Conservation (phyloP, 345 rosid genomes). For the Leavenworthia alabamica region DNA sequence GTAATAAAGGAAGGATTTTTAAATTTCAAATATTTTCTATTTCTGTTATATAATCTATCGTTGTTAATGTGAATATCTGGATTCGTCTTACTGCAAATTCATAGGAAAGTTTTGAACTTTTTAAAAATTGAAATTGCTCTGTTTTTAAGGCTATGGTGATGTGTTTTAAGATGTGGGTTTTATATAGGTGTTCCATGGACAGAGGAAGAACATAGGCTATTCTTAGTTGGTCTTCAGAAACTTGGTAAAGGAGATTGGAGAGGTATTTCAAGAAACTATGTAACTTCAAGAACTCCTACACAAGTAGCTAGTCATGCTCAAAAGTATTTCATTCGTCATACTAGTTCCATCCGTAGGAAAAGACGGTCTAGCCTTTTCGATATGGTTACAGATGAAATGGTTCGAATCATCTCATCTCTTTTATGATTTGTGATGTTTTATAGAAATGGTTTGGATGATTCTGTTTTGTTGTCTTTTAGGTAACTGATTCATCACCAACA, state of each 20-base stretch:
- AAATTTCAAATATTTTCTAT: too few species aligned
- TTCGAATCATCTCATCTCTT: too few species aligned
- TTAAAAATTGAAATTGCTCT: neutral
- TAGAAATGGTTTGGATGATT: neutral
- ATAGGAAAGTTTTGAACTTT: neutral
- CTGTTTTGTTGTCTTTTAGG: conserved; percentile 37
- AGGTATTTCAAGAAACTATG: conserved; percentile 82
- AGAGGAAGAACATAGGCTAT: conserved; percentile 88
- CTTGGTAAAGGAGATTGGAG: conserved; percentile 99
- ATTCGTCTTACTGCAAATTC: too few species aligned
- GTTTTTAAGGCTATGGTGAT: neutral
- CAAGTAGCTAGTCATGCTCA: conserved; percentile 99
- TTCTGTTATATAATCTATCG: too few species aligned
- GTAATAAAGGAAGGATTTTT: conserved; percentile 33
- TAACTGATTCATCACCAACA: conserved; percentile 44
- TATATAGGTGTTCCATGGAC: conserved; percentile 90
- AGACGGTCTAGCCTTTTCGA: conserved; percentile 98
- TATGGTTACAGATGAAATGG: conserved; percentile 84
- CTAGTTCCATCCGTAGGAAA: conserved; percentile 61
- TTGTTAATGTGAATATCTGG: too few species aligned
- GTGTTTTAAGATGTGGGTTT: neutral
- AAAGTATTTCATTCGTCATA: conserved; percentile 87
- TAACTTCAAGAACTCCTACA: conserved; percentile 80
- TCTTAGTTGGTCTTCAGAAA: conserved; percentile 83
- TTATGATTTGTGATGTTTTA: neutral